A percentile compares a stretch with the other conserved stretches of the same genome.
phyloP scores from a whole-genome alignment of 139 green algal genomes.

The Cymbomonas tetramitiformis region DNA sequence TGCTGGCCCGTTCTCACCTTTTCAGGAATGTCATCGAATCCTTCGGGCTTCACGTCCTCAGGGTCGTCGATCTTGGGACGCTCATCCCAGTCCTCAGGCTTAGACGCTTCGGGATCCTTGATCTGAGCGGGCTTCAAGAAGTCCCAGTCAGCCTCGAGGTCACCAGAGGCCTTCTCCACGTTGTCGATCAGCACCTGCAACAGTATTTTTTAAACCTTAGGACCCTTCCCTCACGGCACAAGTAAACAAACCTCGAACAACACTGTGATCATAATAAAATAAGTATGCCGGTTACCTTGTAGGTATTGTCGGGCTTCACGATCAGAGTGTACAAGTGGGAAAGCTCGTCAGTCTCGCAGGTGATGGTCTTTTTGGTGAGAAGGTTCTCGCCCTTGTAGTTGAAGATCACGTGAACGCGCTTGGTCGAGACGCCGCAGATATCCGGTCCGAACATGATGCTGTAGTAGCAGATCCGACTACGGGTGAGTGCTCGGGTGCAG shows the following conservation, averaged over 20 bases:
- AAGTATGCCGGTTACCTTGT: no score
- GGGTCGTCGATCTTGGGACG: slow-evolving; percentile 7
- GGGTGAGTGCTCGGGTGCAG: no score
- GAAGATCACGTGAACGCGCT: slow-evolving; percentile 47
- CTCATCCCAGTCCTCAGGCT: slow-evolving; percentile 83
- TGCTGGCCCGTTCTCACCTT: no score
- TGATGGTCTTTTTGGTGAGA: slow-evolving; percentile 41
- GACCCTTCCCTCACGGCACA: not conserved
- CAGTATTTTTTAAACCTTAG: no score
- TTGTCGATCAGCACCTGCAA: slow-evolving; percentile 76
- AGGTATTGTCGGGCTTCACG: slow-evolving; percentile 36
- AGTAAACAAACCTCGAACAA: not conserved
- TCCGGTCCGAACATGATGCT: slow-evolving; percentile 97
- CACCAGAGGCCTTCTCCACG: slow-evolving; percentile 38
- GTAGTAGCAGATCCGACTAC: no score
- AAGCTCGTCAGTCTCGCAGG: slow-evolving; percentile 30
- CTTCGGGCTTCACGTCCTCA: slow-evolving; percentile 6
- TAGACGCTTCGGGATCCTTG: slow-evolving; percentile 65
- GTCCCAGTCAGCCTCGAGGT: slow-evolving; percentile 55
- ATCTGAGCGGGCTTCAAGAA: slow-evolving; percentile 66
- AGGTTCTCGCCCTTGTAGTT: slow-evolving; percentile 52
- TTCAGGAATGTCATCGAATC: slow-evolving; percentile 27
- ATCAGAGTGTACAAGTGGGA: slow-evolving; percentile 42
- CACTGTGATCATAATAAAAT: not conserved
- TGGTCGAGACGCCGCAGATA: slow-evolving; percentile 67